Percentiles rank a stretch among this genome's conserved stretches.
phyloP scores from a whole-genome alignment of 768 basidiomycete species.

The Tephrocybe sp. region DNA sequence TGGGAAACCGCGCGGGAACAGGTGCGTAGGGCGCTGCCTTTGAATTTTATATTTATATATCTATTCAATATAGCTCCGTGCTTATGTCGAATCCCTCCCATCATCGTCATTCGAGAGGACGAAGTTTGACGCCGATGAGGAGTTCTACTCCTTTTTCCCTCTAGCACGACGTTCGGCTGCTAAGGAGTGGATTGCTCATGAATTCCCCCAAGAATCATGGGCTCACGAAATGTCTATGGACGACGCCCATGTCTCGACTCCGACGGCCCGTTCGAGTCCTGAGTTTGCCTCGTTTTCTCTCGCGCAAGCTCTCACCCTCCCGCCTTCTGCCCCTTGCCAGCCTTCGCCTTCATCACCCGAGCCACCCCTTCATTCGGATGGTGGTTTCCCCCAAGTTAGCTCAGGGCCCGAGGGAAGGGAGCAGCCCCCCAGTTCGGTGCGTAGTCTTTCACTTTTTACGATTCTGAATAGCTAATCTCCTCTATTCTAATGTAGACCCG shows the following conservation, averaged over 20 bases:
- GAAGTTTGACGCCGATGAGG: conserved; percentile 14
- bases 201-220: not conserved
- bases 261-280: not conserved
- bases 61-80: not conserved
- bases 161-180: conserved; percentile 14
- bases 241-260: not conserved
- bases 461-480: too few relatives aligned
- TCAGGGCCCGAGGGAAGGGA: too few relatives aligned
- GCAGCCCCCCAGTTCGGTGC: too few relatives aligned
- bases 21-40: not conserved
- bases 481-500: too few relatives aligned
- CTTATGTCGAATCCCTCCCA: not conserved
- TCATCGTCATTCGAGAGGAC: conserved; percentile 12
- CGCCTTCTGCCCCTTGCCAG: not conserved
- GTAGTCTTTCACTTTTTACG: too few relatives aligned
- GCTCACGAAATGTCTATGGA: not conserved
- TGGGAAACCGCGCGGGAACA: conserved; percentile 10
- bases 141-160: conserved; percentile 17
- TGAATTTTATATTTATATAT: not conserved
- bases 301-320: not conserved
- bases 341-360: too few relatives aligned
- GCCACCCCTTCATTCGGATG: not conserved
- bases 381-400: too few relatives aligned
- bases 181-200: conserved; percentile 10
- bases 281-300: not conserved